Evolutionary conservation across 306 rosid species (phyloP).

Genomic region (Echinosophora koreensis): DNA sequence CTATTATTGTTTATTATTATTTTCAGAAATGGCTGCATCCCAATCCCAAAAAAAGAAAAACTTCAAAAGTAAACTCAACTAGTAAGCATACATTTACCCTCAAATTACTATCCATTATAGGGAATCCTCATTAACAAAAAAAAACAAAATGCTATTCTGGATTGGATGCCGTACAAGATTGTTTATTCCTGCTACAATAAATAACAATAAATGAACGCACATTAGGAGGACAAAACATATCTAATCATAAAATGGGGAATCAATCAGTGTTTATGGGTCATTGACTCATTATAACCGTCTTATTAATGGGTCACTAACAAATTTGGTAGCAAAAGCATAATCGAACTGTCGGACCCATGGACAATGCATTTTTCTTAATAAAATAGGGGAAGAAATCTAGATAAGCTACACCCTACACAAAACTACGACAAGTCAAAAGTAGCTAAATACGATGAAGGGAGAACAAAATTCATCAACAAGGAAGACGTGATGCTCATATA

Average conservation of each 20-base stretch:
- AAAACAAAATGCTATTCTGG: too few species aligned
- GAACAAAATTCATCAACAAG: conserved; percentile 47
- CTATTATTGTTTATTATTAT: too few species aligned
- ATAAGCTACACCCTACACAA: conserved; percentile 47
- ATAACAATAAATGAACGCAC: not conserved
- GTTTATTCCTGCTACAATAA: not conserved
- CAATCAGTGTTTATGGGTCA: not conserved
- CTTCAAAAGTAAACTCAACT: too few species aligned
- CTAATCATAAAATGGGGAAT: not conserved
- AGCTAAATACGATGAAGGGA: conserved; percentile 32
- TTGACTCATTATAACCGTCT: not conserved
- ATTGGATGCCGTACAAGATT: not conserved
- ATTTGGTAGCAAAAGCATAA: conserved; percentile 34
- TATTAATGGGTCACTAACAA: conserved; percentile 38
- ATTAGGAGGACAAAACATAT: conserved; percentile 5
- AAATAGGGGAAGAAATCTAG: conserved; percentile 36
- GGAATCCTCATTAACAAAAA: too few species aligned
- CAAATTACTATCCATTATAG: too few species aligned
- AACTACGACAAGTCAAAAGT: conserved; percentile 37
- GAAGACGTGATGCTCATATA: conserved; percentile 42
- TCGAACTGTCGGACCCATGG: conserved; percentile 42
- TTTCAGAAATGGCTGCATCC: too few species aligned
- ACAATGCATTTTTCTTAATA: conserved; percentile 30
- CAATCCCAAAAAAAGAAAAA: too few species aligned
- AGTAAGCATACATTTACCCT: too few species aligned